Percentiles rank a stretch among this genome's conserved stretches.
phyloP scores from a whole-genome alignment of 345 rosid species.

The Arabidopsis thaliana region DNA sequence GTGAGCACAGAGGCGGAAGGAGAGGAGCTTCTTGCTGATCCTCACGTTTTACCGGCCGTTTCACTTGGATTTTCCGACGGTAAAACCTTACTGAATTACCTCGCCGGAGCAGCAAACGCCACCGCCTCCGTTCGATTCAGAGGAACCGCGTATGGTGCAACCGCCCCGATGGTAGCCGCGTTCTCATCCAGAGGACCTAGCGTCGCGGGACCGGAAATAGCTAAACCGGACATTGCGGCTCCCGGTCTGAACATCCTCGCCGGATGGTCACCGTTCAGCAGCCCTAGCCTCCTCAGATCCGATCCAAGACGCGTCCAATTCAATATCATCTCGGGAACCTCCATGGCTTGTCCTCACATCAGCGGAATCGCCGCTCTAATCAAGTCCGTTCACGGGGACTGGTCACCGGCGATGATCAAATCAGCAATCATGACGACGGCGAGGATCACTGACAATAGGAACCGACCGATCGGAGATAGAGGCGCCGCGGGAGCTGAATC shows the following conservation, averaged over 20 bases:
- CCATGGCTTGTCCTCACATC: conserved; percentile 89
- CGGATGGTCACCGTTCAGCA: conserved; percentile 65
- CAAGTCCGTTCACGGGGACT: conserved; percentile 64
- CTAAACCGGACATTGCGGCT: conserved; percentile 83
- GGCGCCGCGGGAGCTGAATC: conserved; percentile 39
- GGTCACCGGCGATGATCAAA: conserved; percentile 90
- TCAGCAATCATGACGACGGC: conserved; percentile 93
- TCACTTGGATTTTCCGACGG: conserved; percentile 59
- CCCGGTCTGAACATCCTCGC: conserved; percentile 85
- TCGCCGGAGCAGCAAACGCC: conserved; percentile 45
- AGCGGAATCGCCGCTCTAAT: conserved; percentile 78
- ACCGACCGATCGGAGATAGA: conserved; percentile 41
- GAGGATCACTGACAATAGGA: conserved; percentile 56
- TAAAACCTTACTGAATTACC: conserved; percentile 47
- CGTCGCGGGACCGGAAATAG: conserved; percentile 54
- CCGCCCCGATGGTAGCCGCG: conserved; percentile 72
- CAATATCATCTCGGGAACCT: conserved; percentile 82
- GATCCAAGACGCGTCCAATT: conserved; percentile 68
- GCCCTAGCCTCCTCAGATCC: conserved; percentile 54
- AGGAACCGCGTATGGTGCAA: conserved; percentile 60
- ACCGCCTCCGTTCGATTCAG: conserved; percentile 48
- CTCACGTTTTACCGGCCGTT: conserved; percentile 70
- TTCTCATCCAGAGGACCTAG: conserved; percentile 90
- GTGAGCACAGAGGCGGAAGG: conserved; percentile 56
- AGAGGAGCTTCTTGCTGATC: conserved; percentile 68